Conservation (phyloP, 805 yeast genomes). For the Candida succiphila region DNA sequence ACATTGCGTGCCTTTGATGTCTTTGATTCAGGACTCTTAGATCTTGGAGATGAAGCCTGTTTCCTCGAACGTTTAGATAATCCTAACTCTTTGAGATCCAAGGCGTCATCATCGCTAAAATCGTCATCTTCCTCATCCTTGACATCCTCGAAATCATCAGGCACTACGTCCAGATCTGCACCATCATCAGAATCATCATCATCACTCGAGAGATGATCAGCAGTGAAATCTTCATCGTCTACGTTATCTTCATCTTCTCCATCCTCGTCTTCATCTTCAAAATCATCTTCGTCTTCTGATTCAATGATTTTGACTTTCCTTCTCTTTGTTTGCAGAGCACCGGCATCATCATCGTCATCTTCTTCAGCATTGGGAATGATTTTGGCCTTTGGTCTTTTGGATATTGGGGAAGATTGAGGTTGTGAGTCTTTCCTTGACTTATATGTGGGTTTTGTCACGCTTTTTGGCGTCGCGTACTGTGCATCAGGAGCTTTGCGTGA, state of each 20-base stretch:
- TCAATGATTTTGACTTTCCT: conserved; percentile 3
- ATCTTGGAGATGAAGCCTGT: neutral
- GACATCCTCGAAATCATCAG: conserved; percentile 10
- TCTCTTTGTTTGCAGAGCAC: conserved; percentile 5
- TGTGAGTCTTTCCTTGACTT: neutral
- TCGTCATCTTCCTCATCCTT: conserved; percentile 6
- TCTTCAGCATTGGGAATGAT: conserved; percentile 1
- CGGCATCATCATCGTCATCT: conserved; percentile 9
- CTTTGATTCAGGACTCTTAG: too few species aligned
- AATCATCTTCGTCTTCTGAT: conserved; percentile 1
- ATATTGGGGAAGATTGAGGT: conserved; percentile 13
- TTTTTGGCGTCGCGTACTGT: neutral
- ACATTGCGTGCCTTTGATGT: too few species aligned
- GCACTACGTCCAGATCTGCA: conserved; percentile 10
- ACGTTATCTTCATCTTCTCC: neutral
- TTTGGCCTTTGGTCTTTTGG: conserved; percentile 1
- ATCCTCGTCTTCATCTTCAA: neutral
- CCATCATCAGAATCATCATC: conserved; percentile 11
- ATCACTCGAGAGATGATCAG: neutral
- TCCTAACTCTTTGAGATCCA: conserved; percentile 4
- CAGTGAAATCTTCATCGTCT: neutral
- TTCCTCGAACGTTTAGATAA: neutral
- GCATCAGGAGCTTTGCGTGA: conserved; percentile 2
- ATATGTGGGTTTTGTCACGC: too few species aligned
- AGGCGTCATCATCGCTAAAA: conserved; percentile 4